Percentiles rank a stretch among this genome's conserved stretches.
Conservation (phyloP, 345 rosid species). For the Rhodomyrtus tomentosa region DNA sequence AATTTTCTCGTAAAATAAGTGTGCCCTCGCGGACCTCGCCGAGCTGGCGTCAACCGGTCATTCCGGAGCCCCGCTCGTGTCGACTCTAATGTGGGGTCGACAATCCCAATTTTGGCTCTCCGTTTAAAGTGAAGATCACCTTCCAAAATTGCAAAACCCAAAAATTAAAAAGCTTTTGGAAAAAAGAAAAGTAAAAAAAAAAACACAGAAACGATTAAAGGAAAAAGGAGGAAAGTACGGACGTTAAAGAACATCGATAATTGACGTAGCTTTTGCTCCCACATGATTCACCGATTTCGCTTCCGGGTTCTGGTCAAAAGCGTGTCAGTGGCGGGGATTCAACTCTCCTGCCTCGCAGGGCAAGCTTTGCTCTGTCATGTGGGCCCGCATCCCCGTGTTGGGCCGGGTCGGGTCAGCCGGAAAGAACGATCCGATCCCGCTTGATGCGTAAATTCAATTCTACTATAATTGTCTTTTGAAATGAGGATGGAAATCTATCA, state of each 20-base stretch:
- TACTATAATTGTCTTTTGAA: not conserved
- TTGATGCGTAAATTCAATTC: not conserved
- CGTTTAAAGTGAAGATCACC: not conserved
- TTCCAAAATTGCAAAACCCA: not conserved
- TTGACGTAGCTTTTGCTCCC: too few relatives aligned
- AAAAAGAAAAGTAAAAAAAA: not conserved
- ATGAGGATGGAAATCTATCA: not conserved
- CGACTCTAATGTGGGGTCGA: not conserved
- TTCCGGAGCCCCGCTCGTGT: not conserved
- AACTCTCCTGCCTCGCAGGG: not conserved
- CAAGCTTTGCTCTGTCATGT: not conserved
- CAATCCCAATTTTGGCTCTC: not conserved
- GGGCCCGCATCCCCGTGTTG: not conserved
- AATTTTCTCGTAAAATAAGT: too few relatives aligned
- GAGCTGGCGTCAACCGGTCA: not conserved
- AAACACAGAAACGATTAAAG: not conserved
- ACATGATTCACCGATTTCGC: not conserved
- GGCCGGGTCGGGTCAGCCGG: too few relatives aligned
- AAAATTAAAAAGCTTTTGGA: too few relatives aligned
- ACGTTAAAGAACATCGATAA: not conserved
- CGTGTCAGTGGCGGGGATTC: not conserved
- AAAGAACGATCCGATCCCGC: too few relatives aligned
- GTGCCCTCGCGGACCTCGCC: not conserved
- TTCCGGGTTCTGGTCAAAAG: not conserved
- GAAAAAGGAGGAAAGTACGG: not conserved